Conservation (phyloP, 352 stramenopile genomes). For the Plasmopara halstedii region DNA sequence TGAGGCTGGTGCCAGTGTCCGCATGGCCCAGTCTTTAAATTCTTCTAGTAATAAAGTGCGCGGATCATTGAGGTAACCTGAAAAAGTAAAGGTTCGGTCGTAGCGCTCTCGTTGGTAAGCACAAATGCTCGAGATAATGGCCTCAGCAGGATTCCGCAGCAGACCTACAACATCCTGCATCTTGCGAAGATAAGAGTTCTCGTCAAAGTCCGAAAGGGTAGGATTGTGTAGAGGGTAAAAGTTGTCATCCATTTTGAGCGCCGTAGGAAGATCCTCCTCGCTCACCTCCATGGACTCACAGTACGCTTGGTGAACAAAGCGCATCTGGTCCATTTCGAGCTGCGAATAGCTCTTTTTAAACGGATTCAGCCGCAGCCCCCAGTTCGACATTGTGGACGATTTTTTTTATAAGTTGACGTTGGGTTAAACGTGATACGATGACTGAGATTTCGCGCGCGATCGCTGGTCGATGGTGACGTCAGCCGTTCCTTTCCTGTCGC, state of each 20-base stretch:
- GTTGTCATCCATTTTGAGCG: conserved; percentile 81
- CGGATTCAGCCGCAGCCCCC: conserved; percentile 77
- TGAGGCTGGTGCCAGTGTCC: conserved; percentile 56
- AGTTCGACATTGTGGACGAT: conserved; percentile 48
- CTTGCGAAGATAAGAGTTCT: conserved; percentile 84
- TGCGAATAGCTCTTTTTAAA: conserved; percentile 79
- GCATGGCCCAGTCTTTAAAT: conserved; percentile 84
- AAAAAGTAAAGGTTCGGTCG: conserved; percentile 65
- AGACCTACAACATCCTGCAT: conserved; percentile 81
- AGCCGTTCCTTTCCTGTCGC: conserved; percentile 11
- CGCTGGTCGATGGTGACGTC: neutral
- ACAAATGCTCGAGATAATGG: conserved; percentile 83
- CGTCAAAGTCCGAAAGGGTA: conserved; percentile 73
- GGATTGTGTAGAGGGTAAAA: conserved; percentile 74
- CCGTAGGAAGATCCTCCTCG: conserved; percentile 72
- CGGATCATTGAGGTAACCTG: conserved; percentile 78
- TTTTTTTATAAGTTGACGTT: neutral
- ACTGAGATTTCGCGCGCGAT: conserved; percentile 6
- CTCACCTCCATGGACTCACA: conserved; percentile 78
- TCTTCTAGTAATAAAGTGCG: conserved; percentile 76
- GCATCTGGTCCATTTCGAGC: conserved; percentile 81
- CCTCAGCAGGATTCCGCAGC: conserved; percentile 70
- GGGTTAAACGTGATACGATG: neutral
- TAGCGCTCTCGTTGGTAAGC: conserved; percentile 75
- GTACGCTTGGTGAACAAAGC: conserved; percentile 79